These are phyloP conservation scores for Paraleonurus japonicus DNA, from an alignment of 257 asterid species.

Conservation along the genomic window DNA sequence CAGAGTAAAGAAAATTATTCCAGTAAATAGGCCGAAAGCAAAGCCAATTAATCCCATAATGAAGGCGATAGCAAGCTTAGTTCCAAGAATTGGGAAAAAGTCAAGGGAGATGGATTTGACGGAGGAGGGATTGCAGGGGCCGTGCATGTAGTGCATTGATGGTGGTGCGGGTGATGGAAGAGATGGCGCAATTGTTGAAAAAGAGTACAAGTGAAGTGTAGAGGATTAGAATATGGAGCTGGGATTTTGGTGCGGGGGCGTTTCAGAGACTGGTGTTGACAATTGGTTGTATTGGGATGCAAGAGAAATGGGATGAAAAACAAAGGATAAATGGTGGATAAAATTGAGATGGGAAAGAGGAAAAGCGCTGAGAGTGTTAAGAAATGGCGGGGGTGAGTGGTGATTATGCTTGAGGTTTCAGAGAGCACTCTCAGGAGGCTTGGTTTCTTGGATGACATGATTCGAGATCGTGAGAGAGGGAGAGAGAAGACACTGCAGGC, in stretches of 20 bases:
- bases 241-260: slow-evolving; percentile 3
- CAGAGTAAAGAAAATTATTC: not conserved
- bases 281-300: slow-evolving; percentile 24
- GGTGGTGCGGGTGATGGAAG: slow-evolving; percentile 58
- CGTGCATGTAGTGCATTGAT: slow-evolving; percentile 53
- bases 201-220: slow-evolving; percentile 27
- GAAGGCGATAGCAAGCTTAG: slow-evolving; percentile 16
- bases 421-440: slow-evolving; percentile 53
- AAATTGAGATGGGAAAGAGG: slow-evolving; percentile 55
- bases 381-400: slow-evolving; percentile 63
- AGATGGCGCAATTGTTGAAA: slow-evolving; percentile 37
- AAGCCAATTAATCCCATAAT: not conserved
- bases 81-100: slow-evolving; percentile 42
- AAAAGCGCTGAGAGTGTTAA: slow-evolving; percentile 57
- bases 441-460: slow-evolving; percentile 37
- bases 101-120: slow-evolving; percentile 45
- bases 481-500: not conserved
- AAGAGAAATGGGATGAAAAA: slow-evolving; percentile 25
- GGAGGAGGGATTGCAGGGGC: slow-evolving; percentile 47
- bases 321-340: slow-evolving; percentile 37
- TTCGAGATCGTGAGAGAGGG: not conserved
- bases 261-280: slow-evolving; percentile 16
- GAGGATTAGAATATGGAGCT: slow-evolving; percentile 23
- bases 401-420: slow-evolving; percentile 57
- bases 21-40: not conserved